A percentile compares a stretch with the other conserved stretches of the same genome.
phyloP scores from a whole-genome alignment of 73 alveolate genomes.

The Blepharisma japonicum region DNA sequence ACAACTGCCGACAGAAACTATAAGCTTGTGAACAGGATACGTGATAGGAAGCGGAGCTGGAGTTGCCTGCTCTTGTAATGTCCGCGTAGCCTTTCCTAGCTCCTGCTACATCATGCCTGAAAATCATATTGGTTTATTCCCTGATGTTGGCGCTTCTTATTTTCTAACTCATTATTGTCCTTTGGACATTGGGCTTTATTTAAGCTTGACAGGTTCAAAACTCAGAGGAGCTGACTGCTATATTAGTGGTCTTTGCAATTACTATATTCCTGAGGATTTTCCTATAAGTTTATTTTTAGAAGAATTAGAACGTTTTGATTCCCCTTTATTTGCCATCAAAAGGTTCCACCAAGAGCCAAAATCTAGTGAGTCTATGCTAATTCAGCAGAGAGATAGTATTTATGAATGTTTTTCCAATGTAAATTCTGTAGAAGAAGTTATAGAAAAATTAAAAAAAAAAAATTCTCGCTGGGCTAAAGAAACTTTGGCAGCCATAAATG shows the following conservation, averaged over 20 bases:
- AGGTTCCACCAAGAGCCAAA: constrained; percentile 34
- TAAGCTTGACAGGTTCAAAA: constrained; percentile 86
- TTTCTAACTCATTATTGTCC: constrained; percentile 70
- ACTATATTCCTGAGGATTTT: constrained; percentile 26
- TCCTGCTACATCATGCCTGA: constrained; percentile 77
- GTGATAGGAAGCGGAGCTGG: constrained; percentile 12
- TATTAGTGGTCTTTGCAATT: constrained; percentile 36
- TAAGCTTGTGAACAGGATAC: constrained; percentile 21
- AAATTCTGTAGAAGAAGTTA: constrained; percentile 37
- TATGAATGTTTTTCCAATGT: constrained; percentile 34
- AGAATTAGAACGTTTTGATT: constrained; percentile 29
- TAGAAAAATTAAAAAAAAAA: constrained; percentile 16
- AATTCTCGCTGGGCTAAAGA: constrained; percentile 31
- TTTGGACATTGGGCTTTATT: constrained; percentile 70
- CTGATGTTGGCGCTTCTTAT: constrained; percentile 95
- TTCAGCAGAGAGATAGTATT: constrained; percentile 5
- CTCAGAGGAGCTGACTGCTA: constrained; percentile 83
- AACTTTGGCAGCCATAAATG: constrained; percentile 32
- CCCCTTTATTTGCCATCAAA: neutral
- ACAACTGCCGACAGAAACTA: neutral
- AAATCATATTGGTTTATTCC: constrained; percentile 86
- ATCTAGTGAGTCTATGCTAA: constrained; percentile 8
- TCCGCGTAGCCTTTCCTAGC: neutral
- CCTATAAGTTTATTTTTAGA: constrained; percentile 41
- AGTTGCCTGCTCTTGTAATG: neutral